Base-by-base conservation (phyloP, 805 yeast species). In the Sugiyamaella mastotermitis region DNA sequence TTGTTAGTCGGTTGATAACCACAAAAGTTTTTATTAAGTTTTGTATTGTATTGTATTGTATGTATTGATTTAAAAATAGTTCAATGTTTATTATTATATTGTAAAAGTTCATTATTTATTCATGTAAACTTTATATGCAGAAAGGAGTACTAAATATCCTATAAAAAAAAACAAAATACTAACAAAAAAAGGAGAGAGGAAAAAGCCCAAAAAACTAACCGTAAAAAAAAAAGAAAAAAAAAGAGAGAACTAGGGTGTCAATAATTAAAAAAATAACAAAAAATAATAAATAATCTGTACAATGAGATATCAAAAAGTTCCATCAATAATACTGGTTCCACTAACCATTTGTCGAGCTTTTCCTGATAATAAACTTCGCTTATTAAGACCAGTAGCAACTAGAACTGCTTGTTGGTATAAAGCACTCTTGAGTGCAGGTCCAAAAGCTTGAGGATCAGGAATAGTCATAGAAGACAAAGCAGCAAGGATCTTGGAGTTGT, bases 321-420 rank as follows among this genome's bases (percentile, higher is more conserved):
- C 16, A 23, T 28, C 27, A 21, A 14, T 21, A 14, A 27, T 25
- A 20, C 33, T 22, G 13, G n/a, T 33, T 18, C 42, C 34, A 29
- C 48, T 35, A 10, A 49, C 48, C 53, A 49, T 58, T 43, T 57
- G 56, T 16, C 57, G 48, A 7, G 62, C 60, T 16, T 48, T 41
- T 24, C 63, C 63, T 1, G 59, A 42, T 26, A 45, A 42, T 33
- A 58, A 35, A 42, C 60, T 48, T 22, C 58, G 46, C 23, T 37
- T 37, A 30, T 41, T 54, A 22, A 52, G 45, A 34, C 60, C 47
- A 9, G 45, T 46, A 8, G 57, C 56, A 6, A 53, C 53, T 5
- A 48, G 46, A 20, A 47, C 37, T 15, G 47, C 55, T 34, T 43
- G 38, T 36, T 43, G 50, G 31, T 39, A 49, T 43, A 42, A 47